Evolutionary conservation across 306 rosid species (phyloP), one percentile per base, ranked within the genome.

Genomic region (Castanea crenata): DNA sequence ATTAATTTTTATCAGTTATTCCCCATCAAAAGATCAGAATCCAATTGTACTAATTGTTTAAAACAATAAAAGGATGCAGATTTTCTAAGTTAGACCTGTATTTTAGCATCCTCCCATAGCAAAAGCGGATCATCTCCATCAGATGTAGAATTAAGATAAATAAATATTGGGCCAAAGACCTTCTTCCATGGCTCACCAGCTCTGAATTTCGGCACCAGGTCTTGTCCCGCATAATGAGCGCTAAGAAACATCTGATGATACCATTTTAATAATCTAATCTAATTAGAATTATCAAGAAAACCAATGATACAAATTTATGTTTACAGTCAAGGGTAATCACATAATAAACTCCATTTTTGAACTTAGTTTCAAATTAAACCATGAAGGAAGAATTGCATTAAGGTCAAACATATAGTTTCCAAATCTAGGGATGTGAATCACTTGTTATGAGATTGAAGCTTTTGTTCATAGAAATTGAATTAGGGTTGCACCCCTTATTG

Each of bases 101-200:
- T 67, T 80, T 92, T 92, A 19, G 98, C 97, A 29, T 95, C 94
- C 35, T 91, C 83, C 99, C 99, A 95, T 3, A 95, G 87, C 25
- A 16, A 61, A 69, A 76, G 79, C 0, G 90, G 88, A 70, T 86
- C 88, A 56, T 46, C 71, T 51, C 76, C 85, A 8, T 78, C 31
- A 65, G 76, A 82, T 19, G 88, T 20, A 69, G 96, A 90, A 83
- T 95, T 95, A 21, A 91, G 80, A 76, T 95, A 83, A 54, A 92
- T 76, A 79, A 91, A 95, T 83, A 95, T 75, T 2, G 98, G 99
- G 35, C 99, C 99, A 75, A 85, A 90, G 41, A 95, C 96, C 80
- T 91, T 95, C 89, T 92, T 95, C 99, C 99, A 95, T 58, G 95
- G 71, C 87, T 95, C 98, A 29, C 87, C 87, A 14, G 83, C 54